These are phyloP conservation scores for Sclerotiophoma versabilis DNA, from an alignment of 2,329 filamentous ascomycete species.

Conservation along the genomic window DNA sequence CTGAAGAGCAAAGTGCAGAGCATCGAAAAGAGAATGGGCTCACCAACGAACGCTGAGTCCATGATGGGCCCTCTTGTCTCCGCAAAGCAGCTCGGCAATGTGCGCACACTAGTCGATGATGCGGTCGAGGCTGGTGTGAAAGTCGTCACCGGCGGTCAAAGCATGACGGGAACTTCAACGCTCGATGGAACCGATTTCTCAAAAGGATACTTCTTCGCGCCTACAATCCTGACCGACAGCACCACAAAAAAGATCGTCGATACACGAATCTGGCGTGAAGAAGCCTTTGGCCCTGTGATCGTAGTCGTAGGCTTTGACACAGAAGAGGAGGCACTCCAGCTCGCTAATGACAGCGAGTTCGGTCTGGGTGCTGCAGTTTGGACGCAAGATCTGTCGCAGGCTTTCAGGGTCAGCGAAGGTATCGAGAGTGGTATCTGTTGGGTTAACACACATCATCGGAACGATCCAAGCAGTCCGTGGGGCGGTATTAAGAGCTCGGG, in stretches of 20 bases:
- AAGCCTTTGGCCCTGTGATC: constrained; percentile 62
- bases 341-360: constrained; percentile 61
- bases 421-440: constrained; percentile 60
- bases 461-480: constrained; percentile 76
- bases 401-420: constrained; percentile 54
- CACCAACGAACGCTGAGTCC: constrained; percentile 62
- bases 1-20: constrained; percentile 57
- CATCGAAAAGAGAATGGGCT: constrained; percentile 63
- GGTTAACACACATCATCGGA: constrained; percentile 68
- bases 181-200: constrained; percentile 62
- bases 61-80: constrained; percentile 72
- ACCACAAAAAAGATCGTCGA: constrained; percentile 40
- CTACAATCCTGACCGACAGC: constrained; percentile 52
- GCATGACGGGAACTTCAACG: constrained; percentile 57
- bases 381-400: constrained; percentile 59
- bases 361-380: constrained; percentile 60
- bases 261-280: constrained; percentile 53
- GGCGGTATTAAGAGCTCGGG: constrained; percentile 69
- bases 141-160: constrained; percentile 57
- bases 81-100: constrained; percentile 54
- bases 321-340: constrained; percentile 55
- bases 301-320: constrained; percentile 57
- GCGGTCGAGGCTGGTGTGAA: constrained; percentile 48
- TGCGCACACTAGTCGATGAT: constrained; percentile 47
- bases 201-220: constrained; percentile 59